Evolutionary conservation across 441 rosid species (phyloP).

Genomic region (Mallotus japonicus): DNA sequence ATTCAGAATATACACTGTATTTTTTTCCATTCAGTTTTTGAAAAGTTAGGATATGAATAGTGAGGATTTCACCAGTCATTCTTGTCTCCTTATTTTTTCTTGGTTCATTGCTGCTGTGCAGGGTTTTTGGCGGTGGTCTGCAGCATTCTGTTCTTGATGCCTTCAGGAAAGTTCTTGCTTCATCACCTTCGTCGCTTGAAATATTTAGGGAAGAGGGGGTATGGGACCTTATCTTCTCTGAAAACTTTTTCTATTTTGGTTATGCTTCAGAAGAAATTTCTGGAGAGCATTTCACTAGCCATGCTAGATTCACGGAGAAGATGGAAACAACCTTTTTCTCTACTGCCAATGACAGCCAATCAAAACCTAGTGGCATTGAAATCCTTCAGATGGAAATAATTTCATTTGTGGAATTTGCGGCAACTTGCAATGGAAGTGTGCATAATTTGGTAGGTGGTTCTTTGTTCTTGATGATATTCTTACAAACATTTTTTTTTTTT

Average conservation of each 20-base stretch:
- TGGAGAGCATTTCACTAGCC: slow-evolving; percentile 31
- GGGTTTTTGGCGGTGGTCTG: slow-evolving; percentile 54
- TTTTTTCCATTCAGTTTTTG: slow-evolving; percentile 7
- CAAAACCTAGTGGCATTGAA: slow-evolving; percentile 37
- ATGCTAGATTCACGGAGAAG: slow-evolving; percentile 31
- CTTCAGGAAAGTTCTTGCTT: slow-evolving; percentile 59
- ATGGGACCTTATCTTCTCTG: slow-evolving; percentile 85
- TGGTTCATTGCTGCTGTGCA: slow-evolving; percentile 26
- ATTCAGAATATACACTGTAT: slow-evolving; percentile 7
- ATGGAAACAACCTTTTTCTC: slow-evolving; percentile 31
- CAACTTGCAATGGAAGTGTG: slow-evolving; percentile 53
- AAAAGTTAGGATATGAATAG: slow-evolving; percentile 1
- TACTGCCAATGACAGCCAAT: slow-evolving; percentile 23
- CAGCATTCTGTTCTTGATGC: slow-evolving; percentile 57
- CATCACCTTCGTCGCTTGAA: slow-evolving; percentile 50
- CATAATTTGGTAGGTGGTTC: slow-evolving; percentile 60
- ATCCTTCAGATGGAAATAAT: slow-evolving; percentile 58
- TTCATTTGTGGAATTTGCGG: slow-evolving; percentile 67
- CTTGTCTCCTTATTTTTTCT: slow-evolving; percentile 13
- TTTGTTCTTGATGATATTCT: slow-evolving; percentile 19
- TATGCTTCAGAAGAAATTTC: slow-evolving; percentile 39
- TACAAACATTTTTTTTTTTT: slow-evolving; percentile 10
- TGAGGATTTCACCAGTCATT: slow-evolving; percentile 16
- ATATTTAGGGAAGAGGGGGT: slow-evolving; percentile 63
- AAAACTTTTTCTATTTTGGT: slow-evolving; percentile 65